Evolutionary conservation across 2,329 filamentous ascomycete species (phyloP), one percentile per base, ranked within the genome.

Genomic region (Neonectria faginata): DNA sequence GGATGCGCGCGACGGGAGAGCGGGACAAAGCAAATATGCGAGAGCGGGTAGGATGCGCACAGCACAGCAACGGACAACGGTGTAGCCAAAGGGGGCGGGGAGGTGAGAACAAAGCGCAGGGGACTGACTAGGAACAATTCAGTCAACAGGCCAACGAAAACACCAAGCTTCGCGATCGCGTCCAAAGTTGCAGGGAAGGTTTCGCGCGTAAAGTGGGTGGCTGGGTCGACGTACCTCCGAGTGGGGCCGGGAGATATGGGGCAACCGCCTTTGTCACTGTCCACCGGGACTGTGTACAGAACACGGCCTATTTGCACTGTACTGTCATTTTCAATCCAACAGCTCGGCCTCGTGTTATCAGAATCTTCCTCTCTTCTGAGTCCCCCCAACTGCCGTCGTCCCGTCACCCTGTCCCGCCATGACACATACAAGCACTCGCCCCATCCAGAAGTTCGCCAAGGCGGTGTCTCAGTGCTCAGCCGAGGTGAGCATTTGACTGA

Each of bases 391-490:
- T 51, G 18, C 29, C 11, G 5, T 22, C 11, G 5, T 22, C 45
- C 31, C 22, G 8, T 12, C 62, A 8, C 33, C 27, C 56, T 22
- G 22, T 44, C 41, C 57, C 64, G 42, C 33, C 53, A 78, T 78
- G 74, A 70, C 60, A 42, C 67, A 62, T 44, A 48, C 71, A 52
- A 67, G 69, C 18, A 70, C 70, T 25, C 82, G 86, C 6, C 86
- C 86, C 1, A 86, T 88, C 60, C 83, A 86, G 69, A 86, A 83
- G 65, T 81, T 89, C 62, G 86, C 86, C 16, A 76, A 81, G 12
- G 83, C 85, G n/a, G 83, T 81, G 41, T 83, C 85, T 7, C 82
- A 85, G 71, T 89, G 87, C 75, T 82, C 85, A n/a, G 68, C 79
- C 42, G 84, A 89, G 83, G 86, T 87, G 62, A 57, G 78, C 68